phyloP scores from a whole-genome alignment of 2,329 filamentous ascomycete genomes.

The Phyllosticta citrichinensis region DNA sequence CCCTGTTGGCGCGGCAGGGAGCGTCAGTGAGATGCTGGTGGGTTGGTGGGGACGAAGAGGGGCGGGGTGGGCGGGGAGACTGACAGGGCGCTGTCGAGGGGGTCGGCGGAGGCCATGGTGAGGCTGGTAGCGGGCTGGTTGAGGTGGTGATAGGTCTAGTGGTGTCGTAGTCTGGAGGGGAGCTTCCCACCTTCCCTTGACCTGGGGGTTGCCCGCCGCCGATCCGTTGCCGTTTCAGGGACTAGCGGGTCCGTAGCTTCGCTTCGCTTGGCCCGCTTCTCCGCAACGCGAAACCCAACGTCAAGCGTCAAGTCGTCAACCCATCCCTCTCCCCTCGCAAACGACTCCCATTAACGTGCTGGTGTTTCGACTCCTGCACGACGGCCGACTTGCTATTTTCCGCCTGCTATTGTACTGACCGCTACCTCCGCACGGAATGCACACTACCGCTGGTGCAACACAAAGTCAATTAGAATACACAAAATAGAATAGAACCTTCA shows the following conservation, averaged over 20 bases:
- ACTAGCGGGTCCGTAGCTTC: background rate
- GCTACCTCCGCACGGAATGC: background rate
- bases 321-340: background rate
- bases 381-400: background rate
- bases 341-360: background rate
- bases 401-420: background rate
- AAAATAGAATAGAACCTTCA: background rate
- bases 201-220: conserved; percentile 2
- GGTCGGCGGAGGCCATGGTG: conserved; percentile 48
- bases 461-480: background rate
- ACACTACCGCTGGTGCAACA: background rate
- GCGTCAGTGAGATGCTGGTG: background rate
- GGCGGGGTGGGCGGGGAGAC: conserved; percentile 19
- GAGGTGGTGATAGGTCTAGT: conserved; percentile 6
- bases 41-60: conserved; percentile 13
- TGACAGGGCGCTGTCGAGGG: conserved; percentile 69
- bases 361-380: background rate
- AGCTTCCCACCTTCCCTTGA: background rate
- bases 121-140: background rate
- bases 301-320: background rate
- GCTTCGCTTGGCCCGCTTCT: background rate
- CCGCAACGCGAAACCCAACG: background rate
- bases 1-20: conserved; percentile 44
- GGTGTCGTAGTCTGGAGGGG: conserved; percentile 5
- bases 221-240: background rate